A percentile compares a stretch with the other conserved stretches of the same genome.
These are phyloP conservation scores for Sergeia podlipaevii DNA, from an alignment of 208 protist genomes.

Conservation along the genomic window DNA sequence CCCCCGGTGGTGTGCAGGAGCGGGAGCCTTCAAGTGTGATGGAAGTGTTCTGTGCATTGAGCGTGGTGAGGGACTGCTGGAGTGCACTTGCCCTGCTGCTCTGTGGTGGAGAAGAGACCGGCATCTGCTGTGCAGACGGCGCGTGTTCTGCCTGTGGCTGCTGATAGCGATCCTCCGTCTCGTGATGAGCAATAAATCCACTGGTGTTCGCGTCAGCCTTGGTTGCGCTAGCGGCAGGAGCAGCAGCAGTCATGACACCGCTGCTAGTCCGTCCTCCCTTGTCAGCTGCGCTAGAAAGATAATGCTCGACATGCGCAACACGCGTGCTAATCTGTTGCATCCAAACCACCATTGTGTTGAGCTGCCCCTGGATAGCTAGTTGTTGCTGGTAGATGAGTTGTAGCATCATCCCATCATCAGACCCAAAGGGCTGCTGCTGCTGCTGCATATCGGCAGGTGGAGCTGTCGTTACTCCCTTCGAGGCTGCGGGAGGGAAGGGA, in stretches of 20 bases:
- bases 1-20: conserved; percentile 73
- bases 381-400: conserved; percentile 80
- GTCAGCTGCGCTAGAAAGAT: background rate
- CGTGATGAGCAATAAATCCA: background rate
- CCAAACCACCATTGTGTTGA: conserved; percentile 64
- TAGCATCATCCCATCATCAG: conserved; percentile 74
- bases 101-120: too few species aligned
- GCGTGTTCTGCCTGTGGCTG: too few species aligned
- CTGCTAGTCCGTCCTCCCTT: background rate
- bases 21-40: conserved; percentile 32
- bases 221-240: background rate
- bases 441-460: too few species aligned
- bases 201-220: background rate
- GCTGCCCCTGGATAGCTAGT: conserved; percentile 76
- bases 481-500: too few species aligned
- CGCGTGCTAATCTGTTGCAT: conserved; percentile 54
- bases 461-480: too few species aligned
- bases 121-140: too few species aligned
- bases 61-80: too few species aligned
- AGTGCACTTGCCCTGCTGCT: too few species aligned
- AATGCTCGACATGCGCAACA: background rate
- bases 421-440: conserved; percentile 29
- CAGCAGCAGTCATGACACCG: too few species aligned
- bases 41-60: background rate
- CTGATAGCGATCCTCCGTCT: background rate